Percentiles rank a stretch among this genome's conserved stretches.
phyloP scores from a whole-genome alignment of 179 eudicot genomes.

The Patellifolia procumbens region DNA sequence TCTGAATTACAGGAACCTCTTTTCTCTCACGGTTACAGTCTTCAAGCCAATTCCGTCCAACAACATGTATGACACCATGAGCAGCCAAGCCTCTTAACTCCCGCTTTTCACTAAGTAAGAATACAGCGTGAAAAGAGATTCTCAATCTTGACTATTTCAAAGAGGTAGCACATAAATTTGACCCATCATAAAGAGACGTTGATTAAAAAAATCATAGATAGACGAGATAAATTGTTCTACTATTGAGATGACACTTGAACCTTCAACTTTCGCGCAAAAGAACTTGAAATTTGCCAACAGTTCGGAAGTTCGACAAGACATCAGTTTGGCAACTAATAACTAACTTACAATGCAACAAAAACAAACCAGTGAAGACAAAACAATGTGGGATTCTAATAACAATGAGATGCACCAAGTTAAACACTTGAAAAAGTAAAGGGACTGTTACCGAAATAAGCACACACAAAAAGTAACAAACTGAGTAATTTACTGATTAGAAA shows the following conservation, averaged over 20 bases:
- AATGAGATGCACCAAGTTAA: neutral
- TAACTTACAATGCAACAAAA: neutral
- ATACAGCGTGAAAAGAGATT: slow-evolving; percentile 14
- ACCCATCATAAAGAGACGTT: neutral
- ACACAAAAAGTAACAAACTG: neutral
- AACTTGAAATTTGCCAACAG: neutral
- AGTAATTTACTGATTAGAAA: neutral
- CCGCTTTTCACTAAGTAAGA: slow-evolving; percentile 66
- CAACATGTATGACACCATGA: slow-evolving; percentile 71
- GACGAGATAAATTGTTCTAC: neutral
- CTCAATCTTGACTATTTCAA: neutral
- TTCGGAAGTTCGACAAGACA: slow-evolving; percentile 2
- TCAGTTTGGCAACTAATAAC: neutral
- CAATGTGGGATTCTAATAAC: neutral
- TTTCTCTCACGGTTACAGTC: slow-evolving; percentile 80
- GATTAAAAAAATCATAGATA: neutral
- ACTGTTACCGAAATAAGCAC: neutral
- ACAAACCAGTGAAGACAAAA: slow-evolving; percentile 3
- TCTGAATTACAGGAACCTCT: slow-evolving; percentile 73
- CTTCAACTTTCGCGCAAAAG: neutral
- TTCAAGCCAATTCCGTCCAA: slow-evolving; percentile 74
- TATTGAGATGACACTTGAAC: neutral
- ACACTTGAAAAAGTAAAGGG: neutral
- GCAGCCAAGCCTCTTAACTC: slow-evolving; percentile 88
- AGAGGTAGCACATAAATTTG: slow-evolving; percentile 3